These are phyloP conservation scores for Periconia digitata DNA, from an alignment of 2,329 filamentous ascomycete species.

Conservation along the genomic window DNA sequence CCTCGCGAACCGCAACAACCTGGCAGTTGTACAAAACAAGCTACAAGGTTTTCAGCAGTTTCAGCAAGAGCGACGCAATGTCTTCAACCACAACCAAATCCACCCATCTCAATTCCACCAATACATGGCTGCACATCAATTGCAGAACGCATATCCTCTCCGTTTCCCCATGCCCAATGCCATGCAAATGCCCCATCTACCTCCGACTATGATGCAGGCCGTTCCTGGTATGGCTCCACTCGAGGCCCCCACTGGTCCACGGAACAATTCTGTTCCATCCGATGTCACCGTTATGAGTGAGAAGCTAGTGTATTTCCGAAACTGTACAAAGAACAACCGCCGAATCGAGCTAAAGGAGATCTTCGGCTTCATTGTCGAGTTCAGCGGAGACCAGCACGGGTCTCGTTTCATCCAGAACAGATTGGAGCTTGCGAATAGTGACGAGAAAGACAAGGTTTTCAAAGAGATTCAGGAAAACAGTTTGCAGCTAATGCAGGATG, in stretches of 20 bases:
- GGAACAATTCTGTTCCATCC: slow-evolving; percentile 57
- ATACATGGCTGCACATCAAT: slow-evolving; percentile 38
- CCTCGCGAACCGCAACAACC: slow-evolving; percentile 47
- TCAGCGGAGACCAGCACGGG: slow-evolving; percentile 92
- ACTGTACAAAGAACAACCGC: slow-evolving; percentile 70
- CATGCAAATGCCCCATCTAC: slow-evolving; percentile 36
- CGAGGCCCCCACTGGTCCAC: slow-evolving; percentile 46
- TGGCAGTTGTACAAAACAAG: slow-evolving; percentile 52
- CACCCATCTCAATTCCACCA: slow-evolving; percentile 37
- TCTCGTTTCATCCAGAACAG: slow-evolving; percentile 95
- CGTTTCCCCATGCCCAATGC: slow-evolving; percentile 41
- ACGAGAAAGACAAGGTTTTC: slow-evolving; percentile 92
- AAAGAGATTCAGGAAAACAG: slow-evolving; percentile 82
- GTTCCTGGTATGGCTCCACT: slow-evolving; percentile 41
- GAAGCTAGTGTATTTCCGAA: slow-evolving; percentile 78
- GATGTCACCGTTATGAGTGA: slow-evolving; percentile 66
- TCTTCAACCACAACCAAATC: slow-evolving; percentile 30
- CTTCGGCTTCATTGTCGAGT: slow-evolving; percentile 84
- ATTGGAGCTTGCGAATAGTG: slow-evolving; percentile 87
- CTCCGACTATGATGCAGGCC: slow-evolving; percentile 38
- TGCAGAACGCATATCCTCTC: slow-evolving; percentile 31
- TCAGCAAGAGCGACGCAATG: slow-evolving; percentile 42
- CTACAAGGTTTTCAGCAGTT: slow-evolving; percentile 53
- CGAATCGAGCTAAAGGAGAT: slow-evolving; percentile 87
- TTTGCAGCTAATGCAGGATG: slow-evolving; percentile 88